These are phyloP conservation scores for Amylostereum chailletii DNA, from an alignment of 1,284 basidiomycete genomes.

Conservation along the genomic window DNA sequence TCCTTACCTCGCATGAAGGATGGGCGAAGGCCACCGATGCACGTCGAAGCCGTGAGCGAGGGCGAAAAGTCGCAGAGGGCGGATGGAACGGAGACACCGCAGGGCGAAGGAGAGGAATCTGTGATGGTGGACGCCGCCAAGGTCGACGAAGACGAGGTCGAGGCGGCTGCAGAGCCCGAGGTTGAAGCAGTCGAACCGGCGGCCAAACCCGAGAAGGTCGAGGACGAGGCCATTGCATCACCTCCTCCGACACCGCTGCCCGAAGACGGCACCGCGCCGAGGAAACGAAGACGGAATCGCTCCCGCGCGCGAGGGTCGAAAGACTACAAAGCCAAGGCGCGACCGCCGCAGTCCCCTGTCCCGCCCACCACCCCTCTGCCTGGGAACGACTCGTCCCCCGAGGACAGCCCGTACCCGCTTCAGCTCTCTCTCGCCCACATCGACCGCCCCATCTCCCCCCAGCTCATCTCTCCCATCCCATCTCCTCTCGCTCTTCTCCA, in stretches of 20 bases:
- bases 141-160: constrained; percentile 3
- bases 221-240: constrained; percentile 15
- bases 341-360: constrained; percentile 27
- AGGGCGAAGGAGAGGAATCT: constrained; percentile 20
- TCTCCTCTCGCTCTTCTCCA: constrained; percentile 46
- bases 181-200: constrained; percentile 12
- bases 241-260: constrained; percentile 17
- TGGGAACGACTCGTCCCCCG: constrained; percentile 57
- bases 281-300: constrained; percentile 63
- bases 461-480: constrained; percentile 55
- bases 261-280: constrained; percentile 19
- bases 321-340: constrained; percentile 54
- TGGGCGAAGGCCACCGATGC: constrained; percentile 77
- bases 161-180: constrained; percentile 10
- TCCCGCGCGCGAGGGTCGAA: constrained; percentile 67
- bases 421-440: constrained; percentile 21
- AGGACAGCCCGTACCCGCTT: constrained; percentile 34
- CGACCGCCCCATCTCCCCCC: constrained; percentile 35
- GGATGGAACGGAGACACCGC: constrained; percentile 16
- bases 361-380: constrained; percentile 33
- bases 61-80: constrained; percentile 49
- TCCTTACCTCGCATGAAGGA: constrained; percentile 84
- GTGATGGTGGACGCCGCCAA: constrained; percentile 10
- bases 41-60: constrained; percentile 68
- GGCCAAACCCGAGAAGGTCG: constrained; percentile 12